These are phyloP conservation scores for Trichoderma parareesei DNA, from an alignment of 495 filamentous ascomycete genomes.

Conservation along the genomic window DNA sequence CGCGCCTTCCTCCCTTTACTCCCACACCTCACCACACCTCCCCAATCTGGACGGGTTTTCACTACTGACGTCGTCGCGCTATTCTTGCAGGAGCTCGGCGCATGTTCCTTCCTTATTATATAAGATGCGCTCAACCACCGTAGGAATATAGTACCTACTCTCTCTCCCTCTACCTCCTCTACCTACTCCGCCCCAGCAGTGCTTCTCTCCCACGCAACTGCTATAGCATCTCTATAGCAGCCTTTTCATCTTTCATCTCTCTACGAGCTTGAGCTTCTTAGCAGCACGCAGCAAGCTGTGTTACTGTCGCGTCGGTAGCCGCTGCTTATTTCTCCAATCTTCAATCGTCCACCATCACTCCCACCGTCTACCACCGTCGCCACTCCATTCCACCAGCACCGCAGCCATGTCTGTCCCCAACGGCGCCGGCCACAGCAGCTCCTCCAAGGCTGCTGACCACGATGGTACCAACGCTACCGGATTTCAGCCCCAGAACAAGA, in stretches of 20 bases:
- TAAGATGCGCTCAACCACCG: not conserved
- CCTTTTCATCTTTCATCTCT: not conserved
- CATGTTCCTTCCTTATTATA: not conserved
- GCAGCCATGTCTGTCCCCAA: conserved; percentile 7
- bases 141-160: too few relatives aligned
- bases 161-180: not conserved
- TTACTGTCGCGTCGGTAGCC: not conserved
- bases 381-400: conserved; percentile 1
- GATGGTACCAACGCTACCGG: conserved; percentile 14
- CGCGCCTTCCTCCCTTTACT: not conserved
- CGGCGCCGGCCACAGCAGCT: not conserved
- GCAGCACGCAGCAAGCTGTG: not conserved
- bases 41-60: not conserved
- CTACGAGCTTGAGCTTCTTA: not conserved
- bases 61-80: not conserved
- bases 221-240: not conserved
- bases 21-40: not conserved
- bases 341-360: not conserved
- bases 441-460: conserved; percentile 7
- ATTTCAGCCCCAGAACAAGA: conserved; percentile 40
- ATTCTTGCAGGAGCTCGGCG: not conserved
- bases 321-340: not conserved
- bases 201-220: not conserved
- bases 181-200: not conserved
- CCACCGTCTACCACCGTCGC: not conserved